phyloP scores from a whole-genome alignment of 2,329 filamentous ascomycete genomes.

The Ophiostoma australiae region DNA sequence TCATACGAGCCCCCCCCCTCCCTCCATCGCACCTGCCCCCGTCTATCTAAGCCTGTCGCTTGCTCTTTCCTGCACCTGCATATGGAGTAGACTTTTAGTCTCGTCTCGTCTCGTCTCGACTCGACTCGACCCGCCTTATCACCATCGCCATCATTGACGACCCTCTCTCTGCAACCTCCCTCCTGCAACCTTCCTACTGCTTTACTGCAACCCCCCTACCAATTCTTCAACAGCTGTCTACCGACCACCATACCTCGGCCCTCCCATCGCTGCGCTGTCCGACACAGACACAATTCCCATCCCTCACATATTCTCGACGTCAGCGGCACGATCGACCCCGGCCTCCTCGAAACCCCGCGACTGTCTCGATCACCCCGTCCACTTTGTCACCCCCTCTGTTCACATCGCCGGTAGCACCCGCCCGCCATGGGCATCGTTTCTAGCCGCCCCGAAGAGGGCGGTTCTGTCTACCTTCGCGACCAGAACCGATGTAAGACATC shows the following conservation, averaged over 20 bases:
- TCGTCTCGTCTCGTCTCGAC: not conserved
- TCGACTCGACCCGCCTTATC: slow-evolving; percentile 11
- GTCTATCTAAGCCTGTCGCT: not conserved
- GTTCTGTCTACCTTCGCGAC: slow-evolving; percentile 77
- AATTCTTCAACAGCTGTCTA: not conserved
- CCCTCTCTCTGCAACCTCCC: not conserved
- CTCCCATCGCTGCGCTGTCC: not conserved
- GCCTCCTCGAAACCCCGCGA: not conserved
- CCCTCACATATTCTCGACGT: not conserved
- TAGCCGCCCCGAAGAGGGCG: slow-evolving; percentile 81
- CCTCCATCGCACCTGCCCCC: not conserved
- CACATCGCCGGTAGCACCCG: slow-evolving; percentile 9
- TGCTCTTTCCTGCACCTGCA: slow-evolving; percentile 10
- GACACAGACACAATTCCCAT: not conserved
- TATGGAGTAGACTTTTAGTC: not conserved
- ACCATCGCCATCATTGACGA: not conserved
- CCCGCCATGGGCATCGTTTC: slow-evolving; percentile 81
- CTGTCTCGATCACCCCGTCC: not conserved
- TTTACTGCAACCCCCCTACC: not conserved
- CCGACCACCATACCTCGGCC: not conserved
- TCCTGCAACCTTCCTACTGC: not conserved
- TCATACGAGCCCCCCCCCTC: not conserved
- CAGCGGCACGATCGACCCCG: not conserved
- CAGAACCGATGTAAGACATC: slow-evolving; percentile 74
- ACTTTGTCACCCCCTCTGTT: not conserved